Conservation (phyloP, 306 rosid genomes). For the Citrullus colocynthis region DNA sequence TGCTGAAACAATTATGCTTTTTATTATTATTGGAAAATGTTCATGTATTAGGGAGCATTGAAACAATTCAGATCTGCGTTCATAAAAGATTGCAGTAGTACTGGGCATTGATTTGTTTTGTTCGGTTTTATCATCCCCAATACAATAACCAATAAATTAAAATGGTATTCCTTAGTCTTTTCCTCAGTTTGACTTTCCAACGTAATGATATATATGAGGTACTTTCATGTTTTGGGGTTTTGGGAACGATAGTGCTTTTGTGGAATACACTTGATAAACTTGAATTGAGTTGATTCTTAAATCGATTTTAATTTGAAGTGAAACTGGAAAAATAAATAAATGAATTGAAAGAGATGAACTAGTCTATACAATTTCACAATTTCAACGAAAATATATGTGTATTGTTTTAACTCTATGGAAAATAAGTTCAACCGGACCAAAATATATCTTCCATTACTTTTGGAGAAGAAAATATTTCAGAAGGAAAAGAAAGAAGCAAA, state of each 20-base stretch:
- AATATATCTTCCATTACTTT: not conserved
- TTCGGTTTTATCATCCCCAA: not conserved
- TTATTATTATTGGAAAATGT: not conserved
- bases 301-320: not conserved
- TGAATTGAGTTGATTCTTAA: not conserved
- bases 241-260: not conserved
- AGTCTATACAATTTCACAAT: not conserved
- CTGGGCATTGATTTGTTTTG: not conserved
- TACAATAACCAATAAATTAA: not conserved
- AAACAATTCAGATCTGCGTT: not conserved
- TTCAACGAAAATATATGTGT: not conserved
- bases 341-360: not conserved
- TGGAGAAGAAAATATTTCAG: not conserved
- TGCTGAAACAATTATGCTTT: slow-evolving; percentile 47
- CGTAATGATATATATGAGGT: not conserved
- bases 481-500: not conserved
- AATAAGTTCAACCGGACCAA: not conserved
- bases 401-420: not conserved
- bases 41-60: not conserved
- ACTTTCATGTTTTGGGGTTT: not conserved
- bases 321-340: not conserved
- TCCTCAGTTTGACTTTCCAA: not conserved
- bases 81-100: not conserved
- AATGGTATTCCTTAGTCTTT: not conserved
- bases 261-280: not conserved